Percentiles rank a stretch among this genome's conserved stretches.
Conservation (phyloP, 257 asterid species). For the Handroanthus guayacan region DNA sequence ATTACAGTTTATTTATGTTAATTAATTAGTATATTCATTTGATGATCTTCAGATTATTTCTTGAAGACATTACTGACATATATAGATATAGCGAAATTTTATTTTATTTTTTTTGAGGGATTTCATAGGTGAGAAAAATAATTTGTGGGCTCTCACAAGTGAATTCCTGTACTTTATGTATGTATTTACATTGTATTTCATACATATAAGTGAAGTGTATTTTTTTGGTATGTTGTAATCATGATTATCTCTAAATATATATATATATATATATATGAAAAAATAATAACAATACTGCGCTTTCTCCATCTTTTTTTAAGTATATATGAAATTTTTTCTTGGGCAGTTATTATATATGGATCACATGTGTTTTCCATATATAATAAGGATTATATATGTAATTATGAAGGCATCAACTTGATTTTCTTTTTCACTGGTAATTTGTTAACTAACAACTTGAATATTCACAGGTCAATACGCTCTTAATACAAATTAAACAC, state of each 20-base stretch:
- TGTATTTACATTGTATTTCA: too few relatives aligned
- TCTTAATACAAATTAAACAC: too few relatives aligned
- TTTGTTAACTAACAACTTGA: too few relatives aligned
- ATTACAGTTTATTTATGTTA: neutral
- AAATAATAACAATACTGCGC: neutral
- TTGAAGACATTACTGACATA: conserved; percentile 60
- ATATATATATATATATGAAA: too few relatives aligned
- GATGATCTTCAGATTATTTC: conserved; percentile 67
- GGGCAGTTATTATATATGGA: neutral
- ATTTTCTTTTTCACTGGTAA: too few relatives aligned
- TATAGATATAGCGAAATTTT: conserved; percentile 19
- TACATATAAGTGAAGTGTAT: too few relatives aligned
- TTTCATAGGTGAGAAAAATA: conserved; percentile 29
- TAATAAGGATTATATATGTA: too few relatives aligned
- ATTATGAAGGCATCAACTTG: too few relatives aligned
- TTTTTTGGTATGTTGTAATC: too few relatives aligned
- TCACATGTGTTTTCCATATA: too few relatives aligned
- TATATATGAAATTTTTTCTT: neutral
- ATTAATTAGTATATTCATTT: conserved; percentile 39
- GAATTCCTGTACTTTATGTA: conserved; percentile 33
- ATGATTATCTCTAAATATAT: too few relatives aligned
- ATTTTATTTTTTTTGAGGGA: conserved; percentile 8
- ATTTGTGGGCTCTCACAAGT: conserved; percentile 40
- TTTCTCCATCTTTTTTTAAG: neutral
- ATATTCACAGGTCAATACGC: too few relatives aligned